Base-by-base conservation (phyloP, 2,329 filamentous ascomycete species). In the Cladophialophora exuberans region DNA sequence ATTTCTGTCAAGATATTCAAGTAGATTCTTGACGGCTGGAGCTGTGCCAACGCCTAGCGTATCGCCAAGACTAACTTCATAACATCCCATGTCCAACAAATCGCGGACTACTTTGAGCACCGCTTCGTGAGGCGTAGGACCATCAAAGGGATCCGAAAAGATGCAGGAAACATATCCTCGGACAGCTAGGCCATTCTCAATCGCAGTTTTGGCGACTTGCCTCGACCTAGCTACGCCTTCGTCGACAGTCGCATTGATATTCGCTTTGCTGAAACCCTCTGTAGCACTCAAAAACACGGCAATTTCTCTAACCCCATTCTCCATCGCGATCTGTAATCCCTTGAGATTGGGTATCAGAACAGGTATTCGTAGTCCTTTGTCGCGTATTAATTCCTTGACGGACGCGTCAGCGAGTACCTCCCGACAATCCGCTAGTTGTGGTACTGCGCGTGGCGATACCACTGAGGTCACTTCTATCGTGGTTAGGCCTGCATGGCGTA, bases 51-150 rank as follows among this genome's bases (percentile, higher is more conserved):
- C 91, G 15, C 92, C 92, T 0, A 91, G 93, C 0, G 92, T 97
- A 67, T 96, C 92, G 5, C 90, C 91, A 0, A 96, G 82, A 1
- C 88, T 89, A 63, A 97, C 91, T 77, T 96, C 90, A 67, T 96
- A 90, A 17, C 90, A 92, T 15, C 92, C 92, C 78, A 93, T 89
- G 67, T 92, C 88, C 1, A 96, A 78, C 44, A 96, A 74, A 66
- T 78, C 84, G 57, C 77, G 75, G 66, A 56, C 81, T 59, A 52
- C 78, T 67, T 20, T 77, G 70, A 83, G 76, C 9, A 75, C 75
- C 43, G 79, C 75, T 0, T 77, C 72, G 41, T 77, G 74, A 0
- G 78, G 71, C 18, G 81, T 76, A 1, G 79, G 79, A 1, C 81
- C 81, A 62, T 82, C 79, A 60, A 79, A 76, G 2, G 74, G 74